Evolutionary conservation across 352 stramenopile genomes (phyloP).

Genomic region (Globisporangium parvum): DNA sequence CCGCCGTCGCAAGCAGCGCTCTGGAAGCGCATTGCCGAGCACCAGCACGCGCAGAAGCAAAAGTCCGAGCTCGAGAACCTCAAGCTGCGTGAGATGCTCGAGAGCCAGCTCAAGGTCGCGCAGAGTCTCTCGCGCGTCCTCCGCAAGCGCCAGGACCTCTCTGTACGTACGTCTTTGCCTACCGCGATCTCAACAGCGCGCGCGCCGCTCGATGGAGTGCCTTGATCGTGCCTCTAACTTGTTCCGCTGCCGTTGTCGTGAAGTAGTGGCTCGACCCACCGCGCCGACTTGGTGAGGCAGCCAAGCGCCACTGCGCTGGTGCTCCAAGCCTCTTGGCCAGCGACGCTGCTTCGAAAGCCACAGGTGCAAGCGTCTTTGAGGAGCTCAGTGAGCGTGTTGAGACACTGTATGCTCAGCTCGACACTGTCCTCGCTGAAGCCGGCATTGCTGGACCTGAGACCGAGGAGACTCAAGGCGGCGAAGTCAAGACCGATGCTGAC

Average conservation of each 20-base stretch:
- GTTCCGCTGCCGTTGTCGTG: neutral
- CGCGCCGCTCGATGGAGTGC: too few species aligned
- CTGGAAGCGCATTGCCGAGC: slow-evolving; percentile 25
- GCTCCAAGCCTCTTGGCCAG: neutral
- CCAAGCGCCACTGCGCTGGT: neutral
- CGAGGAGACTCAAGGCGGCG: neutral
- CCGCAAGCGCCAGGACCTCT: slow-evolving; percentile 16
- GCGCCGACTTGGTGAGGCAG: neutral
- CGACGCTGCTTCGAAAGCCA: neutral
- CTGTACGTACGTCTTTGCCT: neutral
- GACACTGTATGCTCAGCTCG: neutral
- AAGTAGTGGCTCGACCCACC: slow-evolving; percentile 5
- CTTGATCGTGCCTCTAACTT: too few species aligned
- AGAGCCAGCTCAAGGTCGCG: slow-evolving; percentile 40
- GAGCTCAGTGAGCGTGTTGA: neutral
- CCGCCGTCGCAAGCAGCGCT: neutral
- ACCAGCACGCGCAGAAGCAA: slow-evolving; percentile 22
- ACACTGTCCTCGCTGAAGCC: neutral
- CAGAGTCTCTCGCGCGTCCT: slow-evolving; percentile 41
- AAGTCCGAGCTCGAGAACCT: slow-evolving; percentile 21
- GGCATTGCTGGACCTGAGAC: neutral
- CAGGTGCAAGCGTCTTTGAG: slow-evolving; percentile 1
- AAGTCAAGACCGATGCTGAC: slow-evolving; percentile 1
- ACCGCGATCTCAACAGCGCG: neutral
- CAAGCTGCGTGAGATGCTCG: slow-evolving; percentile 22